These are phyloP conservation scores for Puccinia polysora DNA, from an alignment of 1,284 basidiomycete species.

Conservation along the genomic window DNA sequence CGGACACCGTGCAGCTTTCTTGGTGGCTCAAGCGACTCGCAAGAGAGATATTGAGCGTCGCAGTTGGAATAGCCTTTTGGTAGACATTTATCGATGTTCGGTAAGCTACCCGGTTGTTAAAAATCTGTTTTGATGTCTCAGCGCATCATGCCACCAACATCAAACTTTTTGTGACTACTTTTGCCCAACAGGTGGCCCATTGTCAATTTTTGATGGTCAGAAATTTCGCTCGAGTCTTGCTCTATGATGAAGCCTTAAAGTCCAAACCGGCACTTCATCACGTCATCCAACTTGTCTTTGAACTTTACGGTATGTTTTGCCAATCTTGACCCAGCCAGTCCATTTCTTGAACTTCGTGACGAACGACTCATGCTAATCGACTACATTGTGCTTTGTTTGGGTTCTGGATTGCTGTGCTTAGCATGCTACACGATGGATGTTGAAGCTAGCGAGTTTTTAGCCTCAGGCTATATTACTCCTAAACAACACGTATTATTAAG, in stretches of 20 bases:
- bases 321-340: not conserved
- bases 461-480: constrained; percentile 52
- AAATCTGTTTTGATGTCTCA: constrained; percentile 41
- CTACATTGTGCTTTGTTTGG: not conserved
- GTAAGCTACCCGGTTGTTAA: constrained; percentile 45
- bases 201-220: constrained; percentile 51
- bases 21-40: constrained; percentile 52
- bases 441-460: constrained; percentile 54
- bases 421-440: constrained; percentile 45
- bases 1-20: constrained; percentile 54
- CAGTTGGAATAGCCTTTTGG: constrained; percentile 53
- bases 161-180: not conserved
- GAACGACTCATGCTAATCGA: not conserved
- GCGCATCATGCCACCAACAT: not conserved
- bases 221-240: constrained; percentile 54
- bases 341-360: not conserved
- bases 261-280: constrained; percentile 52
- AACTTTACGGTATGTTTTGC: constrained; percentile 49
- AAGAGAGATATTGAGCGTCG: constrained; percentile 53
- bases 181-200: constrained; percentile 48
- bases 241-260: constrained; percentile 53
- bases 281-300: constrained; percentile 52
- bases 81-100: constrained; percentile 54
- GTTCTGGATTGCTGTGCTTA: constrained; percentile 41
- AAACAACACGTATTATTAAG: constrained; percentile 52